Evolutionary conservation across 768 basidiomycete genomes (phyloP).

Genomic region (Kwoniella sp.): DNA sequence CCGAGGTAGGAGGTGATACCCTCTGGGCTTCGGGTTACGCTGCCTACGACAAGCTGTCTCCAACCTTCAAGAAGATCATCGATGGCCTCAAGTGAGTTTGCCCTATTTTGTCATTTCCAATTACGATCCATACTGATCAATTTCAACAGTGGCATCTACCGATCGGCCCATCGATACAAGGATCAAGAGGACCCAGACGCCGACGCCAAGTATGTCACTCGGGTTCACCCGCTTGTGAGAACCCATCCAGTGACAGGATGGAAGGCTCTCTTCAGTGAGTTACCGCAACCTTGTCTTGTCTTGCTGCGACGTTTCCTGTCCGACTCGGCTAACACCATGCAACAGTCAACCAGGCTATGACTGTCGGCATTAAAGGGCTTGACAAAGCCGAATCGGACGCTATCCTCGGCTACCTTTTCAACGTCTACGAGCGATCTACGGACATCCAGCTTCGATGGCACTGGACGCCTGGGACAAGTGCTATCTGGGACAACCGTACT

Average conservation of each 20-base stretch:
- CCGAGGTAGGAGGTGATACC: conserved; percentile 48
- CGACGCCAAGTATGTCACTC: conserved; percentile 25
- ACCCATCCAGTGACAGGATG: conserved; percentile 51
- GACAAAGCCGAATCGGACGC: conserved; percentile 55
- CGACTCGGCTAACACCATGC: background rate
- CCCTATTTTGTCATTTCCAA: too few relatives aligned
- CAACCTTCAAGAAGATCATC: conserved; percentile 43
- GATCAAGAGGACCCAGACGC: conserved; percentile 42
- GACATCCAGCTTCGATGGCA: conserved; percentile 57
- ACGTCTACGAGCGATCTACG: conserved; percentile 43
- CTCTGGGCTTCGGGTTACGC: conserved; percentile 48
- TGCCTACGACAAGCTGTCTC: conserved; percentile 49
- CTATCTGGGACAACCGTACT: conserved; percentile 57
- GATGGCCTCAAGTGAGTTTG: conserved; percentile 46
- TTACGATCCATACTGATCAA: background rate
- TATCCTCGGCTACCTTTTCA: conserved; percentile 55
- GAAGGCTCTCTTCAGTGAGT: conserved; percentile 51
- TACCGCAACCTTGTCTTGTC: conserved; percentile 1
- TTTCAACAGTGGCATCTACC: conserved; percentile 37
- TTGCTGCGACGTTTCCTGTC: background rate
- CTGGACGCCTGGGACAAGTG: conserved; percentile 54
- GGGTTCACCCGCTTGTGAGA: conserved; percentile 36
- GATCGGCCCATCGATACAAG: conserved; percentile 51
- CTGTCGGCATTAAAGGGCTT: conserved; percentile 54
- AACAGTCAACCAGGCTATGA: conserved; percentile 55